Base-by-base conservation (phyloP, 495 filamentous ascomycete genomes). In the Aspergillus ostianus region DNA sequence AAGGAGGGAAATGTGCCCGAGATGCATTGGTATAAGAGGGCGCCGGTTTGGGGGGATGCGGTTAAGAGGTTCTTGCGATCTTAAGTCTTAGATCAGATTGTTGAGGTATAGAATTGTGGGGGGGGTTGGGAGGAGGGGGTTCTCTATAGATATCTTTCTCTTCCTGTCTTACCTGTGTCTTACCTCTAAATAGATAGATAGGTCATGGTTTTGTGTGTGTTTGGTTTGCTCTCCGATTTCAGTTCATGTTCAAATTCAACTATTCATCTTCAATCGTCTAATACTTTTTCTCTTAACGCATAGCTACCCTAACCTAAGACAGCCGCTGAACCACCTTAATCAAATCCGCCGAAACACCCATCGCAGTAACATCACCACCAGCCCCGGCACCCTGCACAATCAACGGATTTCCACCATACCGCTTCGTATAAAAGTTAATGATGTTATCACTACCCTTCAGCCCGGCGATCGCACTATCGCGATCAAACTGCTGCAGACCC, bases 361-460 rank as follows among this genome's bases (percentile, higher is more conserved):
- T 96, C 27, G 94, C 94, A 36, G 94, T 98, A 41, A 97, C 92
- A 27, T 96, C 93, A 47, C 89, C 92, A 64, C 94, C 94, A 55
- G 94, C 94, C 54, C 93, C 94, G 44, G 92, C 93, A 58, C 94
- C 94, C 80, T 97, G 92, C 51, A 98, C 85, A 69, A 97, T 94
- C 56, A 97, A 75, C 13, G 94, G 90, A 71, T 92, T 95, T 59
- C 78, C 79, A 45, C 91, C 91, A 70, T 98, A 98, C 65, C 94
- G 84, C 80, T 93, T 88, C 48, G 94, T 97, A 75, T 94, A 96
- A 82, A 98, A 96, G 81, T 86, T 94, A 67, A 98, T 94, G 69
- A 97, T 93, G 78, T 98, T 98, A 70, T 97, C 94, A 73, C 92
- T 97, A 44, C 94, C 94, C 81, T 96, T 95, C 57, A 98, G 78